A percentile compares a stretch with the other conserved stretches of the same genome.
Evolutionary conservation across 2,329 filamentous ascomycete species (phyloP).

Genomic region (Clarireedia paspali): DNA sequence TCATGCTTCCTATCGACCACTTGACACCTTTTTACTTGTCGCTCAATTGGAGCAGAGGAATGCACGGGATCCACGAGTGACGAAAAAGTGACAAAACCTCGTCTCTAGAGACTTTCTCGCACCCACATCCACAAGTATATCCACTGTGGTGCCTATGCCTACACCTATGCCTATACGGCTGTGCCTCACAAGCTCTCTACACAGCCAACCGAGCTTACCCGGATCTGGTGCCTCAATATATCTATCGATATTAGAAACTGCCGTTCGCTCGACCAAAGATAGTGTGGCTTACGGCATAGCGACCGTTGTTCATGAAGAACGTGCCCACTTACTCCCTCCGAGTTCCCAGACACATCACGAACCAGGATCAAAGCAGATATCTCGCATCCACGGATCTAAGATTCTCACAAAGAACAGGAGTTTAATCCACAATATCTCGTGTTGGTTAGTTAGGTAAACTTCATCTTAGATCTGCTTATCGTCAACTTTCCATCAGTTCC

Average conservation of each 20-base stretch:
- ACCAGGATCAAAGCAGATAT: neutral
- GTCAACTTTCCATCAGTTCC: neutral
- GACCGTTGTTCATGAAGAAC: conserved; percentile 2
- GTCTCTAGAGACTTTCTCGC: neutral
- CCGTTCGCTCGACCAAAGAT: conserved; percentile 3
- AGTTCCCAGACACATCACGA: neutral
- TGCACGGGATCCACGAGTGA: neutral
- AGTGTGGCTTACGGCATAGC: conserved; percentile 8
- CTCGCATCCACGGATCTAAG: neutral
- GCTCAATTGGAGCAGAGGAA: neutral
- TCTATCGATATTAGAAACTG: conserved; percentile 5
- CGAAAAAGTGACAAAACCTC: neutral
- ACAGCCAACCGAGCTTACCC: neutral
- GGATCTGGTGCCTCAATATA: conserved; percentile 3
- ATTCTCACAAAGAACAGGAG: neutral
- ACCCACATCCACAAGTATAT: neutral
- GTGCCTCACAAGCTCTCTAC: neutral
- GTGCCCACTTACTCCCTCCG: neutral
- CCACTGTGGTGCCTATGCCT: neutral
- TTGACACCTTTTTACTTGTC: no score
- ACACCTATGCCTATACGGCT: neutral
- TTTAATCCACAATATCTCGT: no score
- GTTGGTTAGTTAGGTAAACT: neutral
- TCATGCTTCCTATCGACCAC: neutral
- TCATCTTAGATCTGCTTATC: neutral